Percentiles rank a stretch among this genome's conserved stretches.
phyloP scores from a whole-genome alignment of 306 rosid species.

The Myrica gale region DNA sequence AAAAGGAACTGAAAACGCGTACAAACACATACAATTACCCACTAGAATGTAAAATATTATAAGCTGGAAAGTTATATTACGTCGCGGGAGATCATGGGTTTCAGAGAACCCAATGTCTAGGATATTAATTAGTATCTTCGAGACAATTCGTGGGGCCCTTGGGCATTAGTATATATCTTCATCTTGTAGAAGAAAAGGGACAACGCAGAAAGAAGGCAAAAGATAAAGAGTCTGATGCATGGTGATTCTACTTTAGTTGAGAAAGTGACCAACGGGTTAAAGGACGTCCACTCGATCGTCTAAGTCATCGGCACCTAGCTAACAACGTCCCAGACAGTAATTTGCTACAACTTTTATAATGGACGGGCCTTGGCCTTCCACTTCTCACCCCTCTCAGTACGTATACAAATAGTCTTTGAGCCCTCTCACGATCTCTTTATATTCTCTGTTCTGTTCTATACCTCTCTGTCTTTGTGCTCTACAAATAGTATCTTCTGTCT shows the following conservation, averaged over 20 bases:
- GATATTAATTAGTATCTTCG: background rate
- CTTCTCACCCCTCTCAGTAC: background rate
- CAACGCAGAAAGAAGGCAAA: background rate
- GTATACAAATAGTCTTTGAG: background rate
- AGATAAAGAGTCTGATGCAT: background rate
- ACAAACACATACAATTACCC: no score
- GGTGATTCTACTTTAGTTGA: slow-evolving; percentile 4
- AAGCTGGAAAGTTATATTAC: no score
- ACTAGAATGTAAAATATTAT: no score
- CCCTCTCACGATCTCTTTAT: background rate
- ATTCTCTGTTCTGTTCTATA: background rate
- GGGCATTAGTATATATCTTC: background rate
- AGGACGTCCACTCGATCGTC: slow-evolving; percentile 30
- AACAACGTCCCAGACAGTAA: slow-evolving; percentile 5
- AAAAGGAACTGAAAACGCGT: no score
- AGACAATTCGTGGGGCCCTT: background rate
- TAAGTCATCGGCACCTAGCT: slow-evolving; percentile 26
- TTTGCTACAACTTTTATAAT: slow-evolving; percentile 20
- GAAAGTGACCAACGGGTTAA: slow-evolving; percentile 21
- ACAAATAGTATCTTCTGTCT: background rate
- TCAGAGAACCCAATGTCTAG: no score
- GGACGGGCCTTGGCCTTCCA: slow-evolving; percentile 36
- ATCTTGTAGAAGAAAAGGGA: background rate
- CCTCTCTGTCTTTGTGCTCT: background rate
- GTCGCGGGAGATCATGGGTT: no score